Percentiles rank a stretch among this genome's conserved stretches.
Conservation (phyloP, 1,284 basidiomycete species). For the Microstroma glucosiphilum region DNA sequence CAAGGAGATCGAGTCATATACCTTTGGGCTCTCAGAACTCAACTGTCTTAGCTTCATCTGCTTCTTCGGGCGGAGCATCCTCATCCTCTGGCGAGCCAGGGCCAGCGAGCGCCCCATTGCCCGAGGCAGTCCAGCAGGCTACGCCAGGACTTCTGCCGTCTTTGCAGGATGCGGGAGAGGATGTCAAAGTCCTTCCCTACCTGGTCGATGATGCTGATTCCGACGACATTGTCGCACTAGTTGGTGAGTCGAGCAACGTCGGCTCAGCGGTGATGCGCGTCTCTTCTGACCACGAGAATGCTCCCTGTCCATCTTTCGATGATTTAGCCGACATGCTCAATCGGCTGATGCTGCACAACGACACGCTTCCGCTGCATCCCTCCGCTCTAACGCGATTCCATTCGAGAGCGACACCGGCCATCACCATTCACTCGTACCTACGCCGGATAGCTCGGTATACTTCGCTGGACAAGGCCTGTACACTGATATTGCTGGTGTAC, state of each 20-base stretch:
- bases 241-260: conserved; percentile 16
- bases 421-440: conserved; percentile 42
- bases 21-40: too few species aligned
- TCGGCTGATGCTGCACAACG: conserved; percentile 46
- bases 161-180: not conserved
- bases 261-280: conserved; percentile 6
- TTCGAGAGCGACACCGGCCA: conserved; percentile 46
- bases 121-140: not conserved
- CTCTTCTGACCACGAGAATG: not conserved
- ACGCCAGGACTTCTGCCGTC: too few species aligned
- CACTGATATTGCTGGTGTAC: conserved; percentile 47
- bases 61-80: too few species aligned
- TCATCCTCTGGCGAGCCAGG: too few species aligned
- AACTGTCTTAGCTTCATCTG: too few species aligned
- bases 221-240: conserved; percentile 43
- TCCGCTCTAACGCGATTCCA: conserved; percentile 48
- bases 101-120: not conserved
- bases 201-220: conserved; percentile 43
- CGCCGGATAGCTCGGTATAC: conserved; percentile 49
- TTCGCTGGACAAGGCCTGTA: conserved; percentile 46
- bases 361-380: conserved; percentile 45
- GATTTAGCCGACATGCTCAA: conserved; percentile 42
- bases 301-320: not conserved
- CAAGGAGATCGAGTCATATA: too few species aligned
- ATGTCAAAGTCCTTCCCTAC: conserved; percentile 24